Percentiles rank a stretch among this genome's conserved stretches.
These are phyloP conservation scores for Boletales sp. DNA, from an alignment of 768 basidiomycete species.

Conservation along the genomic window DNA sequence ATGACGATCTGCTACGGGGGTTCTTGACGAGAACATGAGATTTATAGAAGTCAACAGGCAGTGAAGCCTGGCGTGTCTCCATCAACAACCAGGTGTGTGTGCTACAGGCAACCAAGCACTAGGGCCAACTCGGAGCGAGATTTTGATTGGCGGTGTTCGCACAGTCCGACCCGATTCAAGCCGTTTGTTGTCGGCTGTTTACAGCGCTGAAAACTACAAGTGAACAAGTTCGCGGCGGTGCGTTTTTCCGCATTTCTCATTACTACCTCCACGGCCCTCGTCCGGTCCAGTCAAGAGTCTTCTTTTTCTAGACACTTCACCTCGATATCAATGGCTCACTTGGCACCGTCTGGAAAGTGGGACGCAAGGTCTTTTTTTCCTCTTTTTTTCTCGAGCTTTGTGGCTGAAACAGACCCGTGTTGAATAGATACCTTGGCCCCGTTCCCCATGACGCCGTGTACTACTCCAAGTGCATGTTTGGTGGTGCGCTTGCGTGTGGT, in stretches of 20 bases:
- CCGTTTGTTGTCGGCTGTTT: constrained; percentile 8
- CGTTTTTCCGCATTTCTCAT: constrained; percentile 16
- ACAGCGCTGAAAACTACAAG: background rate
- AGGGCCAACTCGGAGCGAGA: background rate
- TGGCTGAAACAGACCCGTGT: constrained; percentile 2
- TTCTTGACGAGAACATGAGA: too few species aligned
- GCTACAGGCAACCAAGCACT: too few species aligned
- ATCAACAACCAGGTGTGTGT: too few species aligned
- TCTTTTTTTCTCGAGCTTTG: background rate
- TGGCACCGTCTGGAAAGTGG: constrained; percentile 59
- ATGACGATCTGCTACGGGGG: too few species aligned
- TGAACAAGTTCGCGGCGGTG: background rate
- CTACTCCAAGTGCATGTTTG: constrained; percentile 85
- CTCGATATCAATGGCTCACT: constrained; percentile 46
- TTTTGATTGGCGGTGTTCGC: background rate
- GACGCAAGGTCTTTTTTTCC: constrained; percentile 55
- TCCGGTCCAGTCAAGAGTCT: background rate
- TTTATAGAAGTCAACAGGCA: too few species aligned
- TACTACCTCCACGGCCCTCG: constrained; percentile 18
- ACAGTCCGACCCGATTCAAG: constrained; percentile 8
- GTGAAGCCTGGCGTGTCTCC: too few species aligned
- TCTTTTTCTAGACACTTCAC: constrained; percentile 31
- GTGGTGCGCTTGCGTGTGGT: constrained; percentile 85
- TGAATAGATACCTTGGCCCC: constrained; percentile 61
- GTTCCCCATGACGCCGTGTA: constrained; percentile 72